Evolutionary conservation across 768 basidiomycete genomes (phyloP), one percentile per base, ranked within the genome.

Genomic region (Psilocybe subaeruginosa): DNA sequence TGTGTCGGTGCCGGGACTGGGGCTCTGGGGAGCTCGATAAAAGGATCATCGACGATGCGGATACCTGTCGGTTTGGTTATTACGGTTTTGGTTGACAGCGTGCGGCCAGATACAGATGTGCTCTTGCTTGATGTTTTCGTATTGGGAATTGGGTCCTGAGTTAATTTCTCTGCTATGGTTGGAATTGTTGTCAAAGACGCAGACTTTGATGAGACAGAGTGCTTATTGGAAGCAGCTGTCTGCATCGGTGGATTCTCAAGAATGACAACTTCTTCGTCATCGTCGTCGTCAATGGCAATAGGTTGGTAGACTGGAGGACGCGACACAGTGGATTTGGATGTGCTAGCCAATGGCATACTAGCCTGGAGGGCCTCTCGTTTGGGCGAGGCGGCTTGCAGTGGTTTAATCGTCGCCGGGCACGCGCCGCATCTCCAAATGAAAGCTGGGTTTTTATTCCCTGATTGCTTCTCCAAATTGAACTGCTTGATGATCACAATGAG

Each of bases 401-500:
- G 54, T 37, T 19, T 6, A 27, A 16, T 3, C 14, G 19, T 46
- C 37, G 27, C 55, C 7, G 29, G 30, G 60, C 69, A 68, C 3
- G 51, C 11, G 17, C 35, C 64, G 50, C 68, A 71, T 58, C 50
- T 62, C 68, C 68, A 69, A n/a, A 55, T 29, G n/a, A 66, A 17
- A 9, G 23, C 33, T 11, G 62, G 60, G n/a, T 33, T 49, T 43
- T 50, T 52, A 12, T 52, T 56, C 14, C 56, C 56, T 33, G 47
- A 31, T 37, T 54, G 47, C 11, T 48, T 52, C 8, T 61, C 61
- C 27, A 51, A 31, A 30, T 66, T 69, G 54, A 61, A 68, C 3
- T 35, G 61, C 12, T 59, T 71, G 57, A 78, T 69, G 52, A 73
- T 69, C 31, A 61, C 51, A 41, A 77, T 59, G 41, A 80, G 73